These are phyloP conservation scores for Ophiostoma sp. DNA, from an alignment of 2,329 filamentous ascomycete species.

Conservation along the genomic window DNA sequence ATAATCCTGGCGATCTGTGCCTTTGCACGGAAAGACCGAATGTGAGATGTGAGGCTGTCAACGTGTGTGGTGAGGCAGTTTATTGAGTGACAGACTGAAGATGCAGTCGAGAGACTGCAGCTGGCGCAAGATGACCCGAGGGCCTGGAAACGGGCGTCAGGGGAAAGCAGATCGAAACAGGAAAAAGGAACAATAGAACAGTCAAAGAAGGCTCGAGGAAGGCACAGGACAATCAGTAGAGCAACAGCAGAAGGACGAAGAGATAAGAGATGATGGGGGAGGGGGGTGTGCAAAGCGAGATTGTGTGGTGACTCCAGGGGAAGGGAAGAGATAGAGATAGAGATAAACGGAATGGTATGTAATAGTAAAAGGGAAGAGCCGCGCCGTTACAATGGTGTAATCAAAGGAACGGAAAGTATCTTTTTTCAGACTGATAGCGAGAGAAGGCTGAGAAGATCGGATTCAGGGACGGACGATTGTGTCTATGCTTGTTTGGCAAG, in stretches of 20 bases:
- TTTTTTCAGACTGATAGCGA: not conserved
- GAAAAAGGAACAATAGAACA: slow-evolving; percentile 20
- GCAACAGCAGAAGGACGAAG: slow-evolving; percentile 16
- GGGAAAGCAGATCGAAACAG: slow-evolving; percentile 9
- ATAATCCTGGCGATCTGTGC: not conserved
- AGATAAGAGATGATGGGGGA: slow-evolving; percentile 20
- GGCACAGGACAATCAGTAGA: slow-evolving; percentile 16
- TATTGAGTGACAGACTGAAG: slow-evolving; percentile 1
- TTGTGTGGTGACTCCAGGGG: not conserved
- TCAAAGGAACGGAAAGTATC: not conserved
- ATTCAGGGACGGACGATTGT: slow-evolving; percentile 21
- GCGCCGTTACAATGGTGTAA: slow-evolving; percentile 15
- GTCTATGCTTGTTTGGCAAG: slow-evolving; percentile 22
- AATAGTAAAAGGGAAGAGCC: slow-evolving; percentile 25
- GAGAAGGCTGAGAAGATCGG: slow-evolving; percentile 12
- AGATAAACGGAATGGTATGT: slow-evolving; percentile 19
- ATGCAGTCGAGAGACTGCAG: not conserved
- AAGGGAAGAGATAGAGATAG: not conserved
- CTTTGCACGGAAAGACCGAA: not conserved
- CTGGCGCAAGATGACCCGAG: slow-evolving; percentile 20
- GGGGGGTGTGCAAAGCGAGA: slow-evolving; percentile 16
- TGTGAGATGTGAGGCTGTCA: not conserved
- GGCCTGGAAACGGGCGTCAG: slow-evolving; percentile 24
- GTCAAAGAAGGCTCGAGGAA: slow-evolving; percentile 8
- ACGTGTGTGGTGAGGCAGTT: not conserved